Conservation (phyloP, 176 grass and related monocot genomes). For the Triticum monococcum region DNA sequence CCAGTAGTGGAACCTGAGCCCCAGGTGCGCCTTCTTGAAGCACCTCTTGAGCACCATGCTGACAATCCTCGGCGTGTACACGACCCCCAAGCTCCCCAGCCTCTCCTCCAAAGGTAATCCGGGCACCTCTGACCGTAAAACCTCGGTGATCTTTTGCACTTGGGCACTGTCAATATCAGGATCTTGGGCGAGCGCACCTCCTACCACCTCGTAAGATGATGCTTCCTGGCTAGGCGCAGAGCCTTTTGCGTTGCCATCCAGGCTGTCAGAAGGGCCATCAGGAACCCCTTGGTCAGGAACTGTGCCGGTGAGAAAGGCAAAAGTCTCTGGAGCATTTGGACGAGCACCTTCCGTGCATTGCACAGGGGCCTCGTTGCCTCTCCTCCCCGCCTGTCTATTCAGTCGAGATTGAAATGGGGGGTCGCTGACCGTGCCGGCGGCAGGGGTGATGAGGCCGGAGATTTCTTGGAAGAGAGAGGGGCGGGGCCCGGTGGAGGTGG, state of each 20-base stretch:
- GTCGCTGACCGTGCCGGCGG: neutral
- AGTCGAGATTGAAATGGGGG: neutral
- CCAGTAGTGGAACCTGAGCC: constrained; percentile 68
- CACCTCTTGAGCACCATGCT: constrained; percentile 77
- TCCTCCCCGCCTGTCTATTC: neutral
- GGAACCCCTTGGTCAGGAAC: neutral
- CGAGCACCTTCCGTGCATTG: constrained; percentile 31
- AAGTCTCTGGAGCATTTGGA: constrained; percentile 15
- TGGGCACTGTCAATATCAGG: constrained; percentile 15
- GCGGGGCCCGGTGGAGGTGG: neutral
- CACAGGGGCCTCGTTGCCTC: neutral
- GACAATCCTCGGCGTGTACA: constrained; percentile 43
- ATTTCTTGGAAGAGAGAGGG: constrained; percentile 43
- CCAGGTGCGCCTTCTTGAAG: constrained; percentile 60
- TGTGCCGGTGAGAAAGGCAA: neutral
- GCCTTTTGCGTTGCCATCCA: neutral
- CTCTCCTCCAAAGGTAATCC: constrained; percentile 37
- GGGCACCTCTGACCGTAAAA: constrained; percentile 42
- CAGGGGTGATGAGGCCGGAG: constrained; percentile 6
- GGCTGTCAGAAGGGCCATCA: neutral
- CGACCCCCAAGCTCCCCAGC: constrained; percentile 43
- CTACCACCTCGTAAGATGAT: neutral
- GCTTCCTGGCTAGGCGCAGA: neutral
- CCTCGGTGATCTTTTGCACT: constrained; percentile 50
- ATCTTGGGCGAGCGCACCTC: neutral